Evolutionary conservation across 805 yeast genomes (phyloP), one percentile per base, ranked within the genome.

Genomic region (Ogataea degrootiae): DNA sequence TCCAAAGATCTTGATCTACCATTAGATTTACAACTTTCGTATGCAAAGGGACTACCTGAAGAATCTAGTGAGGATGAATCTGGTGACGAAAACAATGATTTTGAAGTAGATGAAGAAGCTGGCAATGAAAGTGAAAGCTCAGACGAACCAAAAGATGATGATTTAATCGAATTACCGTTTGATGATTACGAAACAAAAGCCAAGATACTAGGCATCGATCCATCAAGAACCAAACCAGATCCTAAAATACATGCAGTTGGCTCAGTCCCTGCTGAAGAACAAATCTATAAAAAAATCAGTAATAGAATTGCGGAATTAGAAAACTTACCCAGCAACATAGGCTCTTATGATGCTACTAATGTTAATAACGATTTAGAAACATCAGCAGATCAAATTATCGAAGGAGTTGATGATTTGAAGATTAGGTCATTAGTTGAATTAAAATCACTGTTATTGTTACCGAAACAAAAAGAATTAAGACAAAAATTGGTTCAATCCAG

Each of bases 381-480:
- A 4, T 65, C 78, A 1, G 68, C 76, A 38, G 79, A 74, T 53
- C 75, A 74, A 45, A 54, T 75, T 17, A 66, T 76, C 6, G 65
- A 69, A 1, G 69, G 71, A 26, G 67, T 73, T 33, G 90, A 85
- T 57, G 75, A 72, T 15, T 64, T 83, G 46, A 86, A 86, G 62
- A 62, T 84, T n/a, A 76, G 73, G 46, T 80, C 89, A 5, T 66
- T 87, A 34, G 72, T 86, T 37, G 96, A 87, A 66, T 68, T 87
- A 56, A 87, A 85, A 62, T 71, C 86, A 1, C 69, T 87, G 49
- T 79, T 82, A 54, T 62, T 85, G 4, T 69, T 87, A 46, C 73
- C 85, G 1, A 79, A 82, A 54, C 96, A 87, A 61, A 87, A 86
- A 59, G 80, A 79, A 48, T 55, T 85, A 44, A 82, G 88, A 61